phyloP scores from a whole-genome alignment of 352 stramenopile species.

The Phytophthora rubi region DNA sequence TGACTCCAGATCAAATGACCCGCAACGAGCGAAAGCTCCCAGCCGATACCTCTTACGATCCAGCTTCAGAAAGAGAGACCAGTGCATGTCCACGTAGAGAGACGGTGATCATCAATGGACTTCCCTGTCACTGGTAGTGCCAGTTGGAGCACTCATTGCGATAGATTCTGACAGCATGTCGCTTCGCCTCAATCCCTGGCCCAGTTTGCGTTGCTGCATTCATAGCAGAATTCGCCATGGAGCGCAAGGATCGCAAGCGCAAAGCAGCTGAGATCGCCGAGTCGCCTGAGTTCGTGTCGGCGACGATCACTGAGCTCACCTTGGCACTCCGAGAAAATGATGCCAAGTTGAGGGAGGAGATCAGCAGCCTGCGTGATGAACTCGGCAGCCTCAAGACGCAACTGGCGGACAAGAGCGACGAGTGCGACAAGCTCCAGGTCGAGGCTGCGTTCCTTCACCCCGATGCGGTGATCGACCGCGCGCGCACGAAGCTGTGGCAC shows the following conservation, averaged over 20 bases:
- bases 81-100: neutral
- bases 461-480: constrained; percentile 35
- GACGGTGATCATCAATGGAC: neutral
- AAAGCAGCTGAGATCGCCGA: constrained; percentile 30
- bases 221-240: constrained; percentile 22
- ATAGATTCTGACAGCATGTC: neutral
- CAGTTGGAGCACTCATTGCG: neutral
- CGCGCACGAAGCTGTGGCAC: constrained; percentile 28
- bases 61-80: neutral
- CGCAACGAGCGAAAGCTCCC: constrained; percentile 6
- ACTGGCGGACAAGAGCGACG: constrained; percentile 18
- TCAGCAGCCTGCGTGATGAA: constrained; percentile 21
- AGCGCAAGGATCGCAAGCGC: constrained; percentile 32
- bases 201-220: neutral
- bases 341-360: constrained; percentile 13
- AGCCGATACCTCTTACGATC: no score
- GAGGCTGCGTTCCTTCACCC: constrained; percentile 27
- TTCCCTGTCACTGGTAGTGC: no score
- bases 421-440: constrained; percentile 5
- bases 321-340: constrained; percentile 20
- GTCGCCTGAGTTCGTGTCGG: constrained; percentile 19
- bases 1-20: constrained; percentile 3
- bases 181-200: neutral
- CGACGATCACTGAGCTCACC: constrained; percentile 30
- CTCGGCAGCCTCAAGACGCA: constrained; percentile 24